These are phyloP conservation scores for Flaveria floridana DNA, from an alignment of 140 eudicot genomes.

Conservation along the genomic window DNA sequence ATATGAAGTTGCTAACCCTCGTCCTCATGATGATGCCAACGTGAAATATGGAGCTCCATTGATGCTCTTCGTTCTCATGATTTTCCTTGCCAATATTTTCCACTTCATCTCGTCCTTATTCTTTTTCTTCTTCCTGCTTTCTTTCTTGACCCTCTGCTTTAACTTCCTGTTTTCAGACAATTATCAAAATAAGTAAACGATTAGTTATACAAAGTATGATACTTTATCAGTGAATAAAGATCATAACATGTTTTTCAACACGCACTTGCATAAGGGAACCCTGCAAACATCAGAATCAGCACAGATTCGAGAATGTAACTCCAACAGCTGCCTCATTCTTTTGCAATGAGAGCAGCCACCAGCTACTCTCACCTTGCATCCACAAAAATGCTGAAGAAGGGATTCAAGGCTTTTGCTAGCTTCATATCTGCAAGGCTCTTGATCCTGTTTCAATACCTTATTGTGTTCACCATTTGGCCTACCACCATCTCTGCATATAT, in stretches of 20 bases:
- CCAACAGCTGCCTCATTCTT: conserved; percentile 87
- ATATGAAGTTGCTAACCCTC: conserved; percentile 12
- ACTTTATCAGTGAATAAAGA: neutral
- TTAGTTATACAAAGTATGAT: neutral
- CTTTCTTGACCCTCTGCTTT: conserved; percentile 47
- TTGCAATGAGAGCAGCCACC: conserved; percentile 89
- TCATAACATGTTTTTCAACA: neutral
- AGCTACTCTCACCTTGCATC: conserved; percentile 62
- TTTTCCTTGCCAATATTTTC: conserved; percentile 70
- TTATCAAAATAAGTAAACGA: neutral
- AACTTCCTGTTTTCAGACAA: conserved; percentile 51
- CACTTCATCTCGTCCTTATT: conserved; percentile 76
- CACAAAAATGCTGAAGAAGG: conserved; percentile 72
- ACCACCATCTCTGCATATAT: conserved; percentile 78
- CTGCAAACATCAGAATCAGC: conserved; percentile 60
- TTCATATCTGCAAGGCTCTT: conserved; percentile 54
- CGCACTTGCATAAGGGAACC: conserved; percentile 92
- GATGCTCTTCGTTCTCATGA: conserved; percentile 76
- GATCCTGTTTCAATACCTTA: conserved; percentile 53
- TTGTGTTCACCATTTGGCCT: conserved; percentile 71
- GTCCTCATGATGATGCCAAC: conserved; percentile 43
- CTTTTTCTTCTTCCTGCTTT: conserved; percentile 48
- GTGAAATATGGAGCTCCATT: conserved; percentile 86
- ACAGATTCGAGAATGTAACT: conserved; percentile 85
- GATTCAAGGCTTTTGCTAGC: conserved; percentile 83